Base-by-base conservation (phyloP, 1,139 yeast species). In the Kluyveromyces marxianus region DNA sequence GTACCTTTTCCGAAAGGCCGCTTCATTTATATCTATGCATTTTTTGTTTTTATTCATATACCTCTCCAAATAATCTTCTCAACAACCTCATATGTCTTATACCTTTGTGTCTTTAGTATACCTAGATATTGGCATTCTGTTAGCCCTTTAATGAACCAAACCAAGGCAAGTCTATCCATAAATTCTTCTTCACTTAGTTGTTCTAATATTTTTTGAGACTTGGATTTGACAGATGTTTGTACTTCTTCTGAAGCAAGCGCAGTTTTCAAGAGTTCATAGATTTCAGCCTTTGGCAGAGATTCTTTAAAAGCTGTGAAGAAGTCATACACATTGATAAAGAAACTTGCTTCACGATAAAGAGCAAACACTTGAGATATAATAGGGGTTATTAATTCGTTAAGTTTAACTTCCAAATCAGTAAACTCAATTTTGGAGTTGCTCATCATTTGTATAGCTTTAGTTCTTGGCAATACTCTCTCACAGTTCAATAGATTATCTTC, bases 331-430 rank as follows among this genome's bases (percentile, higher is more conserved):
- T 88, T 89, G 52, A 88, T 74, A 27, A 74, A 69, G 2, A 81
- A 72, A 28, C 88, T 86, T 0, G 96, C 92, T 58, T 89, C 97
- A 50, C 92, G 77, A 62, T 83, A 83, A 25, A 88, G 71, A 41
- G 78, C 75, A 65, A 79, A 89, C 46, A 88, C 62, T 39, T 75
- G 76, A 34, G 79, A 70, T 8, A 83, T 61, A 2, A 75, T 71
- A 39, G 82, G 94, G 49, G 71, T 76, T 48, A 71, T 42, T 1
- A 51, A 37, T 10, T 55, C 48, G 42, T 65, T 62, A 25, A 65
- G 44, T 25, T 51, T 45, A 7, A 54, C 35, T 45, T 52, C 38
- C 50, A 44, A 37, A 37, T 45, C 38, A 4, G 40, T 33, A 3
- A 40, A 40, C 7, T 44, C 49, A 5, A 29, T 42, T 4, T 44